phyloP scores from a whole-genome alignment of 495 filamentous ascomycete genomes.

The Jackrogersella multiformis region DNA sequence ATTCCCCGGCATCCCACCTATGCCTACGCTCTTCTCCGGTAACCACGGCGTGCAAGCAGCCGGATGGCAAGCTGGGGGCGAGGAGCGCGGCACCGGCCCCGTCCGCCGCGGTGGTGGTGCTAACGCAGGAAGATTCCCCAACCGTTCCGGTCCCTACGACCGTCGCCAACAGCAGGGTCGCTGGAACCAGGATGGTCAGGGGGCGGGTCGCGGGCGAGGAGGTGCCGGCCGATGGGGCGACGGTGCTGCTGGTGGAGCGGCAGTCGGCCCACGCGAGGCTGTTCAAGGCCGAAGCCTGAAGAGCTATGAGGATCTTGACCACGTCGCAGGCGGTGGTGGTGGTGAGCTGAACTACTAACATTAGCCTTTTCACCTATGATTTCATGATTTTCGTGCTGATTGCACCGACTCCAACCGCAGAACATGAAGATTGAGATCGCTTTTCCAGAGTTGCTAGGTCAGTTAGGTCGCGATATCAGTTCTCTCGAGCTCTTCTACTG shows the following conservation, averaged over 20 bases:
- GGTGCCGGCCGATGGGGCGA: constrained; percentile 69
- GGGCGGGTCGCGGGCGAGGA: constrained; percentile 58
- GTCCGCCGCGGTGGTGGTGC: constrained; percentile 58
- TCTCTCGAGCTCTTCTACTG: no score
- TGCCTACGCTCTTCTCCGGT: constrained; percentile 65
- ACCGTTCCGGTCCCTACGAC: constrained; percentile 60
- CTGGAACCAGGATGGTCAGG: constrained; percentile 50
- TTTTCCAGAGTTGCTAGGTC: no score
- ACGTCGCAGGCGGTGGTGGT: constrained; percentile 67
- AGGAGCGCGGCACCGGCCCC: constrained; percentile 59
- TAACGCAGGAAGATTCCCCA: constrained; percentile 54
- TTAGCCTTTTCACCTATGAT: no score
- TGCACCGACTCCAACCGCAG: no score
- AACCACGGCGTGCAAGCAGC: constrained; percentile 55
- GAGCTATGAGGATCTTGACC: constrained; percentile 97
- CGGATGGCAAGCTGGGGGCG: constrained; percentile 58
- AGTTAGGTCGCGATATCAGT: neutral
- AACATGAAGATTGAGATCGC: no score
- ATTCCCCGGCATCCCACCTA: constrained; percentile 57
- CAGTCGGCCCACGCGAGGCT: constrained; percentile 82
- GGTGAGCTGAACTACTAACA: constrained; percentile 70
- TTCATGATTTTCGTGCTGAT: no score
- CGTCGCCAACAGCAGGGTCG: constrained; percentile 57
- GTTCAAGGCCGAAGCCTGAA: constrained; percentile 90
- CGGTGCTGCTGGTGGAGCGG: constrained; percentile 69